Conservation (phyloP, 805 yeast genomes). For the Teunomyces funiuensis region DNA sequence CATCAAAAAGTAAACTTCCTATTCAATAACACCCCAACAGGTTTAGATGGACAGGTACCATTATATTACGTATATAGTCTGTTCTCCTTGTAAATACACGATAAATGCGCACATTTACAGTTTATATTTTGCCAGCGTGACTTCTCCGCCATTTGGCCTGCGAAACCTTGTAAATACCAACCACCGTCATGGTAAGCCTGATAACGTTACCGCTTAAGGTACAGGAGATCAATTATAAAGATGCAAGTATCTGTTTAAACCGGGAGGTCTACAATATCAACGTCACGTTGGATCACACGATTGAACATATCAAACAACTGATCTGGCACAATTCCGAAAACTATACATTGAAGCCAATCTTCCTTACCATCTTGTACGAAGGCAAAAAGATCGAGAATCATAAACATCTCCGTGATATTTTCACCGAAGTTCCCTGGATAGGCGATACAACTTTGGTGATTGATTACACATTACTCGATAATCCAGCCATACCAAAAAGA, state of each 20-base stretch:
- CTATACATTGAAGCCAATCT: constrained; percentile 25
- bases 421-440: constrained; percentile 9
- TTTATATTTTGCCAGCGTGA: neutral
- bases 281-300: constrained; percentile 24
- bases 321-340: constrained; percentile 30
- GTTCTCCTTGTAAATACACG: constrained; percentile 9
- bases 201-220: constrained; percentile 16
- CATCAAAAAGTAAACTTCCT: constrained; percentile 33
- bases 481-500: constrained; percentile 19
- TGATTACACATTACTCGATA: constrained; percentile 23
- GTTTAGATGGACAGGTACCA: constrained; percentile 5
- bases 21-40: neutral
- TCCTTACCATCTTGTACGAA: constrained; percentile 15
- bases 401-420: constrained; percentile 13
- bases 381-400: constrained; percentile 13
- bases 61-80: constrained; percentile 4
- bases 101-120: neutral
- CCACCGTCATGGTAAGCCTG: constrained; percentile 19
- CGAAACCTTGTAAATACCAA: neutral
- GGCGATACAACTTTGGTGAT: constrained; percentile 17
- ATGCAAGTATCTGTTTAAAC: neutral
- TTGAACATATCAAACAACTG: constrained; percentile 24
- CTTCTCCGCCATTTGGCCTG: neutral
- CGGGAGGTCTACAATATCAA: constrained; percentile 10
- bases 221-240: constrained; percentile 6